Evolutionary conservation across 176 grass and related monocot species (phyloP).

Genomic region (Thinopyrum elongatum): DNA sequence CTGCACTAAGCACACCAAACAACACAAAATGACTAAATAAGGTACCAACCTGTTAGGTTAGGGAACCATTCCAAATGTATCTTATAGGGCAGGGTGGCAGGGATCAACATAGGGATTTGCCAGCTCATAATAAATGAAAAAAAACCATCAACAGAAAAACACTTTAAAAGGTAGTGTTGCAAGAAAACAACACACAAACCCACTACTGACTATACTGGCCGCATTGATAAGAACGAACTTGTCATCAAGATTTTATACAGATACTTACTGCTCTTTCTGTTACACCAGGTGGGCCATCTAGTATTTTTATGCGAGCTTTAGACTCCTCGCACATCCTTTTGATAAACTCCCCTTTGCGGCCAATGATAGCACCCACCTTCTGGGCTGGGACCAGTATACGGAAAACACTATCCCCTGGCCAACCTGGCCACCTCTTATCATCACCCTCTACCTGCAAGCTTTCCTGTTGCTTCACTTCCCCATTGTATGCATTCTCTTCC

Average conservation of each 20-base stretch:
- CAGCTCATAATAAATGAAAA: not conserved
- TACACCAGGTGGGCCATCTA: constrained; percentile 75
- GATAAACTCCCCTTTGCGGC: constrained; percentile 91
- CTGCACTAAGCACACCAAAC: not conserved
- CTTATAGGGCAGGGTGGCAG: not conserved
- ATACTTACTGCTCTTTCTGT: constrained; percentile 86
- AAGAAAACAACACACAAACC: not conserved
- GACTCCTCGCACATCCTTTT: constrained; percentile 95
- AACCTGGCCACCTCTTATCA: constrained; percentile 84
- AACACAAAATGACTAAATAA: constrained; percentile 1
- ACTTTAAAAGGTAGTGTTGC: not conserved
- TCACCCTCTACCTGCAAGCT: constrained; percentile 13
- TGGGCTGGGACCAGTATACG: constrained; percentile 77
- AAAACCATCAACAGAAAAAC: not conserved
- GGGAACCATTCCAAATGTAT: not conserved
- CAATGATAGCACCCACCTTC: constrained; percentile 92
- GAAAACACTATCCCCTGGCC: constrained; percentile 93
- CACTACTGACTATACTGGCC: not conserved
- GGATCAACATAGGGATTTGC: not conserved
- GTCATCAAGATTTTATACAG: not conserved
- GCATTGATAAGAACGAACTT: constrained; percentile 7
- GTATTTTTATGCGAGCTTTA: constrained; percentile 87
- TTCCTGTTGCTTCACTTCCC: constrained; percentile 17
- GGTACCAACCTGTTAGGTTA: not conserved
- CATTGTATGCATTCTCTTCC: constrained; percentile 39